phyloP scores from a whole-genome alignment of 768 basidiomycete species.

The Xerocomellus dryophilus region DNA sequence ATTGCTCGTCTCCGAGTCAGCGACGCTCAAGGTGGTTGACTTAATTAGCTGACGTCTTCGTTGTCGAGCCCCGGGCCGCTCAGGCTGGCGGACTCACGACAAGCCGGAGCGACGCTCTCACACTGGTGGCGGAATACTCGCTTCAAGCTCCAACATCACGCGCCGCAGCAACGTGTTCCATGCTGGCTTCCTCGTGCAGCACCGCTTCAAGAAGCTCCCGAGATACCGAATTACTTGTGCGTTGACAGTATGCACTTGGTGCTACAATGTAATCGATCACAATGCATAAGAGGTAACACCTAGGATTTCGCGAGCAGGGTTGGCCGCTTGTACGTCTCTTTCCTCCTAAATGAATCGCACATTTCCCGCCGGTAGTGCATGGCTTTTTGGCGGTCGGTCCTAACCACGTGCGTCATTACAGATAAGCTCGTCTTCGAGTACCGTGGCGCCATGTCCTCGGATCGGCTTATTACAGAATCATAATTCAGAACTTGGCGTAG shows the following conservation, averaged over 20 bases:
- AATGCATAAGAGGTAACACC: too few relatives aligned
- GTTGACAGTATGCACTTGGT: not conserved
- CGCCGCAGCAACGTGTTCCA: not conserved
- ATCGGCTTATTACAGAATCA: not conserved
- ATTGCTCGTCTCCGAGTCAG: not conserved
- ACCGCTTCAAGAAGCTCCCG: not conserved
- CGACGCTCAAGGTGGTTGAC: not conserved
- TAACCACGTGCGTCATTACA: too few relatives aligned
- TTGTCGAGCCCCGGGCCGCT: not conserved
- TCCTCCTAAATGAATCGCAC: too few relatives aligned
- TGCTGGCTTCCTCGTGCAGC: conserved; percentile 4
- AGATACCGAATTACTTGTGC: not conserved
- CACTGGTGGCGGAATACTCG: not conserved
- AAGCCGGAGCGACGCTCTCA: too few relatives aligned
- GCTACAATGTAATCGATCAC: too few relatives aligned
- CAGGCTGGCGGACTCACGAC: not conserved
- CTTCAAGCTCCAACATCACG: not conserved
- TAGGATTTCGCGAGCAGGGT: too few relatives aligned
- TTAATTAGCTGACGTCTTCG: not conserved
- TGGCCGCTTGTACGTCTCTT: too few relatives aligned
- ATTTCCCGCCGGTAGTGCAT: too few relatives aligned
- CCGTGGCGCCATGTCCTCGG: not conserved
- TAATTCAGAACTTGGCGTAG: not conserved
- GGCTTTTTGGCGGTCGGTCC: too few relatives aligned
- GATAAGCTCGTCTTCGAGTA: not conserved